A percentile compares a stretch with the other conserved stretches of the same genome.
Evolutionary conservation across 305 asterid species (phyloP).

Genomic region (Fraxinus sp.): DNA sequence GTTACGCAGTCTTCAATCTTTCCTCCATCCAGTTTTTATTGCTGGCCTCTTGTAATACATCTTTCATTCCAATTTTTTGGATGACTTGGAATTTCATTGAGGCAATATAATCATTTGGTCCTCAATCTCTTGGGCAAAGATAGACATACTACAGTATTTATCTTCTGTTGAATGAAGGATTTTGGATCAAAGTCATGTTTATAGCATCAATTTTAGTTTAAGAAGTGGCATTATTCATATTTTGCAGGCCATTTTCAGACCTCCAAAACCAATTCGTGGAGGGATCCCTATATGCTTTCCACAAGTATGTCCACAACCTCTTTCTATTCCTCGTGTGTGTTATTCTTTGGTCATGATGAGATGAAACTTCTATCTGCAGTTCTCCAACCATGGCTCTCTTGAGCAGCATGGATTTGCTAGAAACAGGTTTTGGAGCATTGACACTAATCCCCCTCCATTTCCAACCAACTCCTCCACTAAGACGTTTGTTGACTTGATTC

Average conservation of each 20-base stretch:
- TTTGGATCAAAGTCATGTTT: background rate
- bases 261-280: constrained; percentile 94
- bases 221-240: constrained; percentile 13
- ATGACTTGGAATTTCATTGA: background rate
- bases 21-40: constrained; percentile 7
- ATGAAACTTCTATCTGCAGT: constrained; percentile 50
- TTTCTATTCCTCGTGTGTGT: constrained; percentile 17
- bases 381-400: constrained; percentile 72
- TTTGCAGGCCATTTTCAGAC: constrained; percentile 68
- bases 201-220: background rate
- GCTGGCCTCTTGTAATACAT: background rate
- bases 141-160: background rate
- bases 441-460: constrained; percentile 76
- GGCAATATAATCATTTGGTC: background rate
- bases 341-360: constrained; percentile 22
- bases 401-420: constrained; percentile 93
- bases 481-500: constrained; percentile 74
- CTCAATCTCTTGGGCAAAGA: background rate
- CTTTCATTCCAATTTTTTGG: background rate
- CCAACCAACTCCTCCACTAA: constrained; percentile 54
- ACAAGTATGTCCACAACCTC: constrained; percentile 53
- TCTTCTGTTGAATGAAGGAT: background rate
- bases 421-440: constrained; percentile 83
- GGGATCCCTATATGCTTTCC: constrained; percentile 98
- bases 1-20: constrained; percentile 7